Evolutionary conservation across 192 early-diverging fungal genomes (phyloP).

Genomic region (Coemansia sp.): DNA sequence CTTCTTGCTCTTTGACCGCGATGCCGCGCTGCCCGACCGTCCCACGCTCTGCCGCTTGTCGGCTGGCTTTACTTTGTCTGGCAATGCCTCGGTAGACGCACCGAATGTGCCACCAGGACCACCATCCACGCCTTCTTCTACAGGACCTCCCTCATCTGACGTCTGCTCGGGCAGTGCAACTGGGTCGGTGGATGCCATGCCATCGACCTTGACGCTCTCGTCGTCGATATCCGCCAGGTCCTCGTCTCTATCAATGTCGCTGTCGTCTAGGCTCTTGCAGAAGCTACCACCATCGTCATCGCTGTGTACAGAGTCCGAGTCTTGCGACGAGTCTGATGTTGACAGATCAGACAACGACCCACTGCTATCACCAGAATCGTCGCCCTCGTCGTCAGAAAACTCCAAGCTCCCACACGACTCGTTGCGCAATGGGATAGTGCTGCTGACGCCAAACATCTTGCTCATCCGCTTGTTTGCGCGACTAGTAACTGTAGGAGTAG

Average conservation of each 20-base stretch:
- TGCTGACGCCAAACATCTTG: slow-evolving; percentile 20
- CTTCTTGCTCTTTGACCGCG: slow-evolving; percentile 39
- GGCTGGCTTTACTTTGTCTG: background rate
- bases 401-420: slow-evolving; percentile 41
- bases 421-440: slow-evolving; percentile 19
- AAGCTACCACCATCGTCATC: slow-evolving; percentile 38
- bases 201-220: slow-evolving; percentile 21
- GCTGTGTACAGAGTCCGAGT: slow-evolving; percentile 44
- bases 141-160: background rate
- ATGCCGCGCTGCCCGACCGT: slow-evolving; percentile 21
- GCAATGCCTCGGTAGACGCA: slow-evolving; percentile 5
- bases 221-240: slow-evolving; percentile 36
- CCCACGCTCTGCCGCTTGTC: slow-evolving; percentile 34
- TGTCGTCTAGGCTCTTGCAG: slow-evolving; percentile 46
- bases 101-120: slow-evolving; percentile 10
- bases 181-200: background rate
- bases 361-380: slow-evolving; percentile 13
- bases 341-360: slow-evolving; percentile 36
- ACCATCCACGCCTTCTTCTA: background rate
- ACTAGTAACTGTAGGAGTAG: slow-evolving; percentile 1
- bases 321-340: slow-evolving; percentile 20
- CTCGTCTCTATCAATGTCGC: slow-evolving; percentile 42
- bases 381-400: slow-evolving; percentile 44
- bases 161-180: background rate
- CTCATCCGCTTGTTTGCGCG: slow-evolving; percentile 26